phyloP scores from a whole-genome alignment of 768 basidiomycete species.

The Termitomyces eurrhizus region DNA sequence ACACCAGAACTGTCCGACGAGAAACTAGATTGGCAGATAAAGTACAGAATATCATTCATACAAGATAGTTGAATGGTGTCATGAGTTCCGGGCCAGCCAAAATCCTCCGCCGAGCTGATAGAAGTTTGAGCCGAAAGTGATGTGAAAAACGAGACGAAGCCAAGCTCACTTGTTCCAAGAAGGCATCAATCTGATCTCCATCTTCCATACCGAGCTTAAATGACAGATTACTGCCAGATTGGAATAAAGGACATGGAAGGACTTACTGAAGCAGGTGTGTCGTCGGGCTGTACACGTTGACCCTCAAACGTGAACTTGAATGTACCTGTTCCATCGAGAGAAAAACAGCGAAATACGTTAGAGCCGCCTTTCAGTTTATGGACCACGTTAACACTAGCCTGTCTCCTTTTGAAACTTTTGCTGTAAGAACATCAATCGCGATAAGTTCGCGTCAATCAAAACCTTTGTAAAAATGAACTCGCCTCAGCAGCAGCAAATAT shows the following conservation, averaged over 20 bases:
- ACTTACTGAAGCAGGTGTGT: conserved; percentile 54
- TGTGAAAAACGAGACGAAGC: not conserved
- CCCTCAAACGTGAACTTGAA: conserved; percentile 62
- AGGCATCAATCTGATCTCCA: conserved; percentile 20
- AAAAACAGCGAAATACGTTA: not conserved
- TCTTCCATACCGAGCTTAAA: conserved; percentile 19
- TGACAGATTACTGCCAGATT: not conserved
- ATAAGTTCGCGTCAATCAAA: not conserved
- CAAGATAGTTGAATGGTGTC: not conserved
- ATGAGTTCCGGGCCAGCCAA: conserved; percentile 6
- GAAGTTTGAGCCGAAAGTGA: not conserved
- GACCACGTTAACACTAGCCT: conserved; percentile 27
- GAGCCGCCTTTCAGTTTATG: not conserved
- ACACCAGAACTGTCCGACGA: conserved; percentile 4
- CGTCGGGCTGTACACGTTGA: conserved; percentile 38
- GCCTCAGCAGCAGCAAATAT: conserved; percentile 69
- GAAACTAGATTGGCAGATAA: conserved; percentile 11
- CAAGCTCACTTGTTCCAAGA: conserved; percentile 16
- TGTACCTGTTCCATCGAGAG: conserved; percentile 38
- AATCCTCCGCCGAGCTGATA: conserved; percentile 16
- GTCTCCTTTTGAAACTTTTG: conserved; percentile 56
- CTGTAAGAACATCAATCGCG: conserved; percentile 24
- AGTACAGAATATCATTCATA: conserved; percentile 6
- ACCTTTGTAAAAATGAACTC: conserved; percentile 16
- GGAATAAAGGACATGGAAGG: not conserved